Evolutionary conservation across 257 asterid genomes (phyloP).

Genomic region (Nicotiana attenuata): DNA sequence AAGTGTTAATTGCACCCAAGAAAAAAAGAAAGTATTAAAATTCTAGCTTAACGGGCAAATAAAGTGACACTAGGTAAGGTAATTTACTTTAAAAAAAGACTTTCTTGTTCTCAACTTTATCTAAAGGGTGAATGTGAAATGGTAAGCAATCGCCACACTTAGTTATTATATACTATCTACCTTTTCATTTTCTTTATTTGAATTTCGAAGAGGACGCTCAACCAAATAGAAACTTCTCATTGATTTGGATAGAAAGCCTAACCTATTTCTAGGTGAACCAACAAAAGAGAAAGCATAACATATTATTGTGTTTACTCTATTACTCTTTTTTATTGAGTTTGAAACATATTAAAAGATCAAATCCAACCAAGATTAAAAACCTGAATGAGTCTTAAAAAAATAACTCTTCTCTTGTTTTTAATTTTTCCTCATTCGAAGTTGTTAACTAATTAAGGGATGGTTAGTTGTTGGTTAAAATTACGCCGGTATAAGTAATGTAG

Average conservation of each 20-base stretch:
- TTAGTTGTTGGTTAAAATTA: too few relatives aligned
- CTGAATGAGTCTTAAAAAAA: too few relatives aligned
- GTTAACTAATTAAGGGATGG: too few relatives aligned
- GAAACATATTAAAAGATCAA: not conserved
- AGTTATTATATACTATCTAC: not conserved
- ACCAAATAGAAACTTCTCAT: constrained; percentile 31
- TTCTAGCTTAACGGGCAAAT: not conserved
- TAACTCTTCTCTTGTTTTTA: too few relatives aligned
- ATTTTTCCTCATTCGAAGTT: too few relatives aligned
- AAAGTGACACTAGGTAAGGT: not conserved
- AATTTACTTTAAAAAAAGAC: not conserved
- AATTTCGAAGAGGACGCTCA: constrained; percentile 40
- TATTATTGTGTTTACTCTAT: not conserved
- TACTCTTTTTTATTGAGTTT: too few relatives aligned
- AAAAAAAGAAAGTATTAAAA: not conserved
- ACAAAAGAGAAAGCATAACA: constrained; percentile 10
- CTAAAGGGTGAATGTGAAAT: not conserved
- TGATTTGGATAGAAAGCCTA: constrained; percentile 38
- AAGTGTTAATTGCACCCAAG: too few relatives aligned
- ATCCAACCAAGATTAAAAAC: not conserved
- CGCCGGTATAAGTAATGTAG: too few relatives aligned
- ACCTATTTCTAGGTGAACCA: constrained; percentile 39
- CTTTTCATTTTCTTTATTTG: not conserved
- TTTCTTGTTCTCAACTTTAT: not conserved
- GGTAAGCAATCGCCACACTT: not conserved